Conservation (phyloP, 1,284 basidiomycete species). For the Veloporphyrellus conicus region DNA sequence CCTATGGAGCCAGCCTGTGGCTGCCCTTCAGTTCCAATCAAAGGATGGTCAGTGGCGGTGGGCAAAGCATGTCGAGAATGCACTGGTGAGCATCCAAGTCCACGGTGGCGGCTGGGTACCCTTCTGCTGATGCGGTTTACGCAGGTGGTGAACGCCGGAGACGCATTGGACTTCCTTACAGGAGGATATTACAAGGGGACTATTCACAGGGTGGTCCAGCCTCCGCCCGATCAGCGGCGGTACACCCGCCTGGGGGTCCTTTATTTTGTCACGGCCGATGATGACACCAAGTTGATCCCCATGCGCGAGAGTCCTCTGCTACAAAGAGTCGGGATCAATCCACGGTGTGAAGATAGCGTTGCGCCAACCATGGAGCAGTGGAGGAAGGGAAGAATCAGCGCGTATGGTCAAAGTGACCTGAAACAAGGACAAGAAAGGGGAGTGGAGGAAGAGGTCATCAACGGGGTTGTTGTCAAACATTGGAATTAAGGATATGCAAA, state of each 20-base stretch:
- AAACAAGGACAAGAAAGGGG: slow-evolving; percentile 32
- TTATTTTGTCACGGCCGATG: slow-evolving; percentile 39
- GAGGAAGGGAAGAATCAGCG: slow-evolving; percentile 37
- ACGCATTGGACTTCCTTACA: slow-evolving; percentile 53
- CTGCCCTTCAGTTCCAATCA: slow-evolving; percentile 54
- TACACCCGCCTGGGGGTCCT: slow-evolving; percentile 42
- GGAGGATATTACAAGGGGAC: slow-evolving; percentile 50
- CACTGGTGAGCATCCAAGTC: slow-evolving; percentile 39
- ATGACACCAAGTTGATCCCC: slow-evolving; percentile 33
- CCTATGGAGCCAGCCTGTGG: slow-evolving; percentile 58
- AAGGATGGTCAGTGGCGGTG: slow-evolving; percentile 54
- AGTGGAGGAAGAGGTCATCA: slow-evolving; percentile 42
- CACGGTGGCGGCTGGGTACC: not conserved
- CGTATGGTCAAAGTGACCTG: slow-evolving; percentile 39
- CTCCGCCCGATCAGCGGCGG: slow-evolving; percentile 41
- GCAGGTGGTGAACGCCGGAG: slow-evolving; percentile 55
- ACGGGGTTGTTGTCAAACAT: slow-evolving; percentile 43
- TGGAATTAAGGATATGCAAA: no score
- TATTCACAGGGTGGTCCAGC: slow-evolving; percentile 43
- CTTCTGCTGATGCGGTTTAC: not conserved
- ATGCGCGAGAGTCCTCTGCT: slow-evolving; percentile 32
- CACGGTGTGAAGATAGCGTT: slow-evolving; percentile 30
- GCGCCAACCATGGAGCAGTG: slow-evolving; percentile 41
- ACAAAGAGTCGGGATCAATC: slow-evolving; percentile 31
- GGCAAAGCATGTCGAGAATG: slow-evolving; percentile 57